Conservation (phyloP, 345 rosid species). For the Raphanus sativus region DNA sequence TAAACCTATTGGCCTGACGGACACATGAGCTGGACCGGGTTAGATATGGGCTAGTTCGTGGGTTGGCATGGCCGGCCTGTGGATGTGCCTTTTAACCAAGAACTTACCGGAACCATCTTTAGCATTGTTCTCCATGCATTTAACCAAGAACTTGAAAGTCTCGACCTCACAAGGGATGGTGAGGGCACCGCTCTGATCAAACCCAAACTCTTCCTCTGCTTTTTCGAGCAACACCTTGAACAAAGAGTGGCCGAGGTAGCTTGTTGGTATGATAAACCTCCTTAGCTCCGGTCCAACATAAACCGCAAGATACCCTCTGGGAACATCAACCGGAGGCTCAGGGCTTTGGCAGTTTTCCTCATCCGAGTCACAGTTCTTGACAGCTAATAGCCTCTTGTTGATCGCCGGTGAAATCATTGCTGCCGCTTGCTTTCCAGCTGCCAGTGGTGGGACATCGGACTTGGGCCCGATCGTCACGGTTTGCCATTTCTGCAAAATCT, state of each 20-base stretch:
- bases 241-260: slow-evolving; percentile 77
- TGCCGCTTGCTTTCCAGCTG: slow-evolving; percentile 21
- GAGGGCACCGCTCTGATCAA: slow-evolving; percentile 78
- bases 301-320: slow-evolving; percentile 87
- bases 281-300: slow-evolving; percentile 88
- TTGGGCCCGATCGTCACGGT: slow-evolving; percentile 57
- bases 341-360: slow-evolving; percentile 81
- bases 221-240: slow-evolving; percentile 87
- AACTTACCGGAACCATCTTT: slow-evolving; percentile 44
- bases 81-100: too few species aligned
- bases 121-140: slow-evolving; percentile 71
- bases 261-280: slow-evolving; percentile 89
- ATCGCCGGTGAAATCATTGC: slow-evolving; percentile 48
- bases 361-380: slow-evolving; percentile 64
- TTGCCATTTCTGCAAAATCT: slow-evolving; percentile 91
- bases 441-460: slow-evolving; percentile 33
- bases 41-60: not conserved
- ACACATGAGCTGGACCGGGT: not conserved
- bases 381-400: slow-evolving; percentile 52
- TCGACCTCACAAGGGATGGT: slow-evolving; percentile 95
- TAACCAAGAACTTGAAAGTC: slow-evolving; percentile 85
- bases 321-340: slow-evolving; percentile 73
- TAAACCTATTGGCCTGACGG: not conserved
- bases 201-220: slow-evolving; percentile 91
- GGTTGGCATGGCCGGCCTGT: not conserved